Percentiles rank a stretch among this genome's conserved stretches.
phyloP scores from a whole-genome alignment of 1,284 basidiomycete genomes.

The Marasmius sp. region DNA sequence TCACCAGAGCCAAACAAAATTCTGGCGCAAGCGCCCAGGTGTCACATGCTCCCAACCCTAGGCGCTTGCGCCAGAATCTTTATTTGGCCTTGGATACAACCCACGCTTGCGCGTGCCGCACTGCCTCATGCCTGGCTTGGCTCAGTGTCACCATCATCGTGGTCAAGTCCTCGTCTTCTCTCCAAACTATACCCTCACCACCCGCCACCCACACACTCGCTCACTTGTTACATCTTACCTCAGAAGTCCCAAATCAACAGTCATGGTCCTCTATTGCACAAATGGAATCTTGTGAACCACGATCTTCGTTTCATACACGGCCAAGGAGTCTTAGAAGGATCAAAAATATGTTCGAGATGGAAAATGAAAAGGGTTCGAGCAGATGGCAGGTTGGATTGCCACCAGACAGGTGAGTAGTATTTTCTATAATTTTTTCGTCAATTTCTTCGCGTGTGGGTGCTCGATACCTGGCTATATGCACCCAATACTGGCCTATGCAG shows the following conservation, averaged over 20 bases:
- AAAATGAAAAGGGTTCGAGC: constrained; percentile 16
- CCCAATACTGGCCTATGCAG: too few species aligned
- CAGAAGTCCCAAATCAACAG: background rate
- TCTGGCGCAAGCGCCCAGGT: too few species aligned
- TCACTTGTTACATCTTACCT: background rate
- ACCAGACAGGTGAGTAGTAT: constrained; percentile 51
- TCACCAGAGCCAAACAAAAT: too few species aligned
- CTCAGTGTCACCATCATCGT: too few species aligned
- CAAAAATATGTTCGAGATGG: background rate
- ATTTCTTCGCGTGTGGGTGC: too few species aligned
- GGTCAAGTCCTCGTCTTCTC: background rate
- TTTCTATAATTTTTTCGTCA: too few species aligned
- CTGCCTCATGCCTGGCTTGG: too few species aligned
- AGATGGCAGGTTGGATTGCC: constrained; percentile 46
- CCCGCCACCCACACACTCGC: background rate
- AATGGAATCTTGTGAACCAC: background rate
- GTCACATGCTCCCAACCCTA: too few species aligned
- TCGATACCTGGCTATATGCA: too few species aligned
- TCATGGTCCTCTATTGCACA: background rate
- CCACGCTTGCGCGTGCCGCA: too few species aligned
- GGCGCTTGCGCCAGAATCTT: too few species aligned
- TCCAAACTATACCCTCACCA: background rate
- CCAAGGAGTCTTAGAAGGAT: background rate
- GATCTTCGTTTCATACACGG: background rate
- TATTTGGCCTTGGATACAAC: too few species aligned